phyloP scores from a whole-genome alignment of 495 filamentous ascomycete species.

The Podospora anserina region DNA sequence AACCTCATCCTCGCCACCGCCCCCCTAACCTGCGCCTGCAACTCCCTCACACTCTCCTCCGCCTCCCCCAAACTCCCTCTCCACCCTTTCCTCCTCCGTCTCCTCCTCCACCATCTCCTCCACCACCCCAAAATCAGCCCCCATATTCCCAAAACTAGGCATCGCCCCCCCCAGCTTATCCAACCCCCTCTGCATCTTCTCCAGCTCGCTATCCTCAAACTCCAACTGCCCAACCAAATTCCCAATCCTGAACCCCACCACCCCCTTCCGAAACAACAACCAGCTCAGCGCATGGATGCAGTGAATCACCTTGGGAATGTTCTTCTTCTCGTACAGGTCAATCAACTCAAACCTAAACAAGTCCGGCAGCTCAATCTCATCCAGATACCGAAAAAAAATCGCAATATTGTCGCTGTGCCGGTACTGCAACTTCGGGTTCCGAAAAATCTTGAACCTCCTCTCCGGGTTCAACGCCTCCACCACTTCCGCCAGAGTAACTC shows the following conservation, averaged over 20 bases:
- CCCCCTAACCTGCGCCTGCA: slow-evolving; percentile 86
- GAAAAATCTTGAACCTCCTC: slow-evolving; percentile 76
- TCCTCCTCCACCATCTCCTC: slow-evolving; percentile 59
- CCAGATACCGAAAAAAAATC: slow-evolving; percentile 86
- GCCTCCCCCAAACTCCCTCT: slow-evolving; percentile 81
- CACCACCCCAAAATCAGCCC: slow-evolving; percentile 86
- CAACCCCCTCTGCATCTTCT: slow-evolving; percentile 92
- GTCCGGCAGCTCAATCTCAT: slow-evolving; percentile 91
- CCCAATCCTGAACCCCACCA: slow-evolving; percentile 94
- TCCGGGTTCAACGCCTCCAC: slow-evolving; percentile 84
- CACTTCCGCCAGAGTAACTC: slow-evolving; percentile 93
- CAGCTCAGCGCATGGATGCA: slow-evolving; percentile 97
- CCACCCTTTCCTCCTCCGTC: slow-evolving; percentile 83
- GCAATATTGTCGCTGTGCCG: slow-evolving; percentile 98
- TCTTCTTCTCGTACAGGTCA: slow-evolving; percentile 99
- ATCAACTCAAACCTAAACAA: slow-evolving; percentile 98
- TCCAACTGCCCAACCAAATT: slow-evolving; percentile 96
- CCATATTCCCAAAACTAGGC: slow-evolving; percentile 97
- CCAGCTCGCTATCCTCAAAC: slow-evolving; percentile 96
- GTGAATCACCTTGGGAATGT: slow-evolving; percentile 98
- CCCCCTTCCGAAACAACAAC: slow-evolving; percentile 89
- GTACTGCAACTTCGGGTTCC: slow-evolving; percentile 77
- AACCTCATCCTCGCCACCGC: slow-evolving; percentile 73
- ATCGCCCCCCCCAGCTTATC: slow-evolving; percentile 92
- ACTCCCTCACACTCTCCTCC: slow-evolving; percentile 65